Evolutionary conservation across 352 stramenopile genomes (phyloP).

Genomic region (Globisporangium rhizosaccharum): DNA sequence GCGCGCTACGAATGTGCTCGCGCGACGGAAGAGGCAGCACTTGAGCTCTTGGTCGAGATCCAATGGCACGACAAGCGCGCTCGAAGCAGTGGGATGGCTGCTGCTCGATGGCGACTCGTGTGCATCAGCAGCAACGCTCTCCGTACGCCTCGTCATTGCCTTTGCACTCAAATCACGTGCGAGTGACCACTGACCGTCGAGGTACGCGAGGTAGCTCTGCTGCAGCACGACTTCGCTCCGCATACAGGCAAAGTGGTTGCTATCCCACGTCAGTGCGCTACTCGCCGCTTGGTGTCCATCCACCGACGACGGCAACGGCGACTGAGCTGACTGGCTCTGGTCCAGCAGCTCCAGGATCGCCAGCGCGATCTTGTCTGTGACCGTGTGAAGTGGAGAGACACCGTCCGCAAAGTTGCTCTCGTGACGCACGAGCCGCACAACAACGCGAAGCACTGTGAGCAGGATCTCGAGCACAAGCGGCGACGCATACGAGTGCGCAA

Average conservation of each 20-base stretch:
- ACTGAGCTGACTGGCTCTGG: background rate
- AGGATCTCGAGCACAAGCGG: conserved; percentile 27
- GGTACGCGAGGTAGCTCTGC: conserved; percentile 31
- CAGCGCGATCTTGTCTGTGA: conserved; percentile 28
- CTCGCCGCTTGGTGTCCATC: too few species aligned
- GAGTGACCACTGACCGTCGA: conserved; percentile 27
- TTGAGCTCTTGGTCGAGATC: conserved; percentile 37
- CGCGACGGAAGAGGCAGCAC: conserved; percentile 24
- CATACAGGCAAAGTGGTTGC: conserved; percentile 3
- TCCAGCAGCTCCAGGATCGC: conserved; percentile 18
- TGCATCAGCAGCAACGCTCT: background rate
- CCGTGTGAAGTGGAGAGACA: conserved; percentile 11
- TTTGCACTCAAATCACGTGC: conserved; percentile 19
- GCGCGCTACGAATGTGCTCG: conserved; percentile 31
- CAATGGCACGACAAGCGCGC: conserved; percentile 1
- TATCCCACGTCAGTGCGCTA: background rate
- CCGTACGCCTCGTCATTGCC: conserved; percentile 16
- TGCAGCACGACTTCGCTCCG: conserved; percentile 30
- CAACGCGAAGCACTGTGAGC: conserved; percentile 24
- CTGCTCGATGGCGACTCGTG: background rate
- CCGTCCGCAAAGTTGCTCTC: conserved; percentile 26
- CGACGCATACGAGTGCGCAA: background rate
- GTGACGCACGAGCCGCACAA: conserved; percentile 20
- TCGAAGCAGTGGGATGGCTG: background rate
- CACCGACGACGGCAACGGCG: background rate